A percentile compares a stretch with the other conserved stretches of the same genome.
Evolutionary conservation across 257 asterid species (phyloP).

Genomic region (Solanum sejunctum): DNA sequence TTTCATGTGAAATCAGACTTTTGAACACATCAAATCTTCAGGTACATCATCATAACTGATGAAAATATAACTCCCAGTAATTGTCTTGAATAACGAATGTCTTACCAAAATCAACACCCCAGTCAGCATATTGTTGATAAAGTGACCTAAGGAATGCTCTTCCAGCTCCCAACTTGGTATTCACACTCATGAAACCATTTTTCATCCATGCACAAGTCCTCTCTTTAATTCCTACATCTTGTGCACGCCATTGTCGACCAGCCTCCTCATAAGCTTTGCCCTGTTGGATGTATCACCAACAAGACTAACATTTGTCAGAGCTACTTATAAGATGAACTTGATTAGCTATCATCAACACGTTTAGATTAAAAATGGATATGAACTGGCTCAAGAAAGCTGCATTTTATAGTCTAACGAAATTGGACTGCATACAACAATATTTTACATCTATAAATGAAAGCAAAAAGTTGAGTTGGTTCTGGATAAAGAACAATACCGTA

Average conservation of each 20-base stretch:
- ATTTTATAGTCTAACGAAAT: not conserved
- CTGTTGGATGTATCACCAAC: conserved; percentile 13
- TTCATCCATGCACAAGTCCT: conserved; percentile 84
- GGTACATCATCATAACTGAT: not conserved
- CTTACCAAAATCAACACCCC: conserved; percentile 96
- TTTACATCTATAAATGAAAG: not conserved
- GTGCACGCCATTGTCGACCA: conserved; percentile 60
- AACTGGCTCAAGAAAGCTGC: not conserved
- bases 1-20: not conserved
- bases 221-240: conserved; percentile 68
- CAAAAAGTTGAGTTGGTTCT: not conserved
- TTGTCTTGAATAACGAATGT: not conserved
- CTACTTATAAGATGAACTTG: not conserved
- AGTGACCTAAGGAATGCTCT: conserved; percentile 84
- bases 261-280: conserved; percentile 70
- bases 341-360: not conserved
- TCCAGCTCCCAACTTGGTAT: conserved; percentile 73
- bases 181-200: conserved; percentile 89
- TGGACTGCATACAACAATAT: not conserved
- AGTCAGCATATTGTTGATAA: conserved; percentile 76
- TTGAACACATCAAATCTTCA: not conserved
- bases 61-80: not conserved
- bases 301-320: not conserved
- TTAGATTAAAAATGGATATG: not conserved
- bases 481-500: conserved; percentile 36